Evolutionary conservation across 2,329 filamentous ascomycete genomes (phyloP), one percentile per base, ranked within the genome.

Genomic region (Clarireedia paspali): DNA sequence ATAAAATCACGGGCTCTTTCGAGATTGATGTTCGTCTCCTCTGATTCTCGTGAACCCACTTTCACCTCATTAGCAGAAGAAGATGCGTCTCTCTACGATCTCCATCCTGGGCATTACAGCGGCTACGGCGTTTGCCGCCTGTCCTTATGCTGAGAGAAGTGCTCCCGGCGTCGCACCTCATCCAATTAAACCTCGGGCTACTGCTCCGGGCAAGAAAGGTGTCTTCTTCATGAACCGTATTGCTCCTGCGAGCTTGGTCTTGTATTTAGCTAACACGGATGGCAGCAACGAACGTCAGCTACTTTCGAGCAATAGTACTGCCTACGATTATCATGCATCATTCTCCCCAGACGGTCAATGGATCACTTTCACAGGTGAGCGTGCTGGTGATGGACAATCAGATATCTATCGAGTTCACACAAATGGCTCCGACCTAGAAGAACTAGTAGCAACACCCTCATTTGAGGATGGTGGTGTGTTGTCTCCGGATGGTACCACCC

Each of bases 311-410:
- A 23, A 47, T 4, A 24, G 70, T 30, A 53, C 60, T 9, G 51
- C 60, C 6, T 74, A 70, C 57, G 73, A 75, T 26, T 75, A 72
- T 56, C 73, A 74, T 50, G 70, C 67, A 6, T 36, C 20, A 10
- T 46, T 53, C 27, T 73, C 71, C 0, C 72, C 73, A 0, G 67
- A 73, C 40, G 72, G 73, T 14, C 54, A 73, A 53, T 74, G 70
- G 69, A 64, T 75, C 50, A 70, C 66, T 2, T 74, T 75, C 56
- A 66, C 67, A 10, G 75, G 72, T 3, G 72, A 75, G 48, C 68
- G 71, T 27, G 74, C 74, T 53, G 73, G 67, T 9, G 71, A 73
- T 50, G 73, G 72, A 2, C 67, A 75, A 24, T 68, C 71, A 1
- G 73, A 75, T 58, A 62, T 75, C 20, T 75, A 73, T 57, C 70